phyloP scores from a whole-genome alignment of 2,329 filamentous ascomycete genomes.

The Elsinoe arachidis region DNA sequence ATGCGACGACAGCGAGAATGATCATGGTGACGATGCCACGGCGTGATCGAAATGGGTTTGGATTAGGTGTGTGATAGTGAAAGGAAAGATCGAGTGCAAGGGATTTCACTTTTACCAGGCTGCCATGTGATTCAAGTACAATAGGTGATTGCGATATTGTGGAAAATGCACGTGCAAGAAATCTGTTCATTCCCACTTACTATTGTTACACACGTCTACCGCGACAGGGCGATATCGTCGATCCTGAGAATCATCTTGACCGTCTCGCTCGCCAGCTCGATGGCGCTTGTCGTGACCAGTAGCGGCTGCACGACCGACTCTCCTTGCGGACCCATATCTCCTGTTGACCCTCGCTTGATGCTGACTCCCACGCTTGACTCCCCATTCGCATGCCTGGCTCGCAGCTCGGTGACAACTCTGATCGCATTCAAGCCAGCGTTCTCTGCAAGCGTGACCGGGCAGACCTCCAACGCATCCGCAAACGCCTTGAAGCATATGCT shows the following conservation, averaged over 20 bases:
- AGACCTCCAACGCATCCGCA: slow-evolving; percentile 92
- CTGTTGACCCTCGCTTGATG: slow-evolving; percentile 95
- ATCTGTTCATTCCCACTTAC: slow-evolving; percentile 1
- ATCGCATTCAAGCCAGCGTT: slow-evolving; percentile 97
- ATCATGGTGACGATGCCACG: too few species aligned
- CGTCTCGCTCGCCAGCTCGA: slow-evolving; percentile 94
- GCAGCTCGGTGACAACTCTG: slow-evolving; percentile 93
- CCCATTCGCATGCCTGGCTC: slow-evolving; percentile 88
- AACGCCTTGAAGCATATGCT: slow-evolving; percentile 99
- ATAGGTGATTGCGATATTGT: too few species aligned
- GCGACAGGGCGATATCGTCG: slow-evolving; percentile 53
- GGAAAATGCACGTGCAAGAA: neutral
- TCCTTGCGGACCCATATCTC: slow-evolving; percentile 69
- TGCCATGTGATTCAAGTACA: too few species aligned
- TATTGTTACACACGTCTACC: slow-evolving; percentile 20
- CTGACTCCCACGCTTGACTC: slow-evolving; percentile 95
- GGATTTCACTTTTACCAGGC: too few species aligned
- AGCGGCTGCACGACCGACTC: slow-evolving; percentile 81
- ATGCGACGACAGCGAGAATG: too few species aligned
- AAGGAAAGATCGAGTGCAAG: too few species aligned
- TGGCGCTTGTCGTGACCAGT: slow-evolving; percentile 92
- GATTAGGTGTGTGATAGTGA: too few species aligned
- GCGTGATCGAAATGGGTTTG: too few species aligned
- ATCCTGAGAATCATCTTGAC: slow-evolving; percentile 86
- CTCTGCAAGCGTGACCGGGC: slow-evolving; percentile 92